Percentiles rank a stretch among this genome's conserved stretches.
These are phyloP conservation scores for Debaryomyces sp. DNA, from an alignment of 1,139 yeast species.

Conservation along the genomic window DNA sequence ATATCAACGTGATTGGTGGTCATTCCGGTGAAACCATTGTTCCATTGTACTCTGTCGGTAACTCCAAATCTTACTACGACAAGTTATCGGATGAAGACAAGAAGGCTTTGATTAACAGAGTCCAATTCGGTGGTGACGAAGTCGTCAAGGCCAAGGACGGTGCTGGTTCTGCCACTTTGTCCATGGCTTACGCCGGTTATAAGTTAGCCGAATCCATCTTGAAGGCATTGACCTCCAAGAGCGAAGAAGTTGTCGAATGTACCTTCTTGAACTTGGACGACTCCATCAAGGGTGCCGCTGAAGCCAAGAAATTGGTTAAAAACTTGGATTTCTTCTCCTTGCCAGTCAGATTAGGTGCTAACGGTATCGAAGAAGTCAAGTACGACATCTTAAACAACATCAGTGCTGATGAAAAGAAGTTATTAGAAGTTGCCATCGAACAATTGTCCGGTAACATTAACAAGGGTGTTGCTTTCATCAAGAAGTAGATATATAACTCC, in stretches of 20 bases:
- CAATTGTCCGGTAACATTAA: conserved; percentile 75
- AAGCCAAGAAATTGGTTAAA: conserved; percentile 72
- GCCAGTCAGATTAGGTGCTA: conserved; percentile 84
- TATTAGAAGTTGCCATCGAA: conserved; percentile 79
- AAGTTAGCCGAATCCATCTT: conserved; percentile 88
- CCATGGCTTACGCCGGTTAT: conserved; percentile 99
- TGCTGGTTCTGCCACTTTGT: conserved; percentile 97
- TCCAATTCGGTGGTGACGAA: conserved; percentile 99
- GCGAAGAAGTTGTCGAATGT: conserved; percentile 73
- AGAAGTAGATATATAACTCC: conserved; percentile 18
- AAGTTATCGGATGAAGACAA: conserved; percentile 54
- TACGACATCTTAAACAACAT: conserved; percentile 54
- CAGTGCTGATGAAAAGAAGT: conserved; percentile 65
- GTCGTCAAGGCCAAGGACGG: conserved; percentile 98
- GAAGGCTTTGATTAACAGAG: conserved; percentile 83
- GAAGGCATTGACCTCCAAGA: conserved; percentile 54
- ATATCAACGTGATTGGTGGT: conserved; percentile 89
- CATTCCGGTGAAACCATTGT: conserved; percentile 99
- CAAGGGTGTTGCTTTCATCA: conserved; percentile 63
- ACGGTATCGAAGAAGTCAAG: conserved; percentile 76
- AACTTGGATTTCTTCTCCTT: conserved; percentile 94
- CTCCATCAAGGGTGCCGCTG: conserved; percentile 62
- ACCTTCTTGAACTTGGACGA: conserved; percentile 58
- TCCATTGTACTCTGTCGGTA: conserved; percentile 75
- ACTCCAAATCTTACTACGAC: conserved; percentile 48